A percentile compares a stretch with the other conserved stretches of the same genome.
These are phyloP conservation scores for Aspergillus pseudonomiae DNA, from an alignment of 2,329 filamentous ascomycete genomes.

Conservation along the genomic window DNA sequence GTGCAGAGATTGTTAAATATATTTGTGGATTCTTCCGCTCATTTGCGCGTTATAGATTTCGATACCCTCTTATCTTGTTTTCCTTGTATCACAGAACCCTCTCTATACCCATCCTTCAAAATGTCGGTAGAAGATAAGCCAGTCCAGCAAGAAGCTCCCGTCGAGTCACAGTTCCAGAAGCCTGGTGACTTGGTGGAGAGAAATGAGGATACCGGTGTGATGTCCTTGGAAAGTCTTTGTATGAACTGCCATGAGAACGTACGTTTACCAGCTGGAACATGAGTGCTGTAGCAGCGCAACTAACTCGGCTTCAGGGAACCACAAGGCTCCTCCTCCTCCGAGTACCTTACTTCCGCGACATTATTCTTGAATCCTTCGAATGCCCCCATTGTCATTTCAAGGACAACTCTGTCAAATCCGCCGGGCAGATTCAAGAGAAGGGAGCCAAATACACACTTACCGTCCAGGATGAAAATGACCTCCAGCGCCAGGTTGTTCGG, in stretches of 20 bases:
- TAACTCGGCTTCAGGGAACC: slow-evolving; percentile 62
- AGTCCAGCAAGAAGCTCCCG: slow-evolving; percentile 19
- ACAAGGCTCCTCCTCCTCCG: slow-evolving; percentile 86
- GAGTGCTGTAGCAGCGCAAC: not conserved
- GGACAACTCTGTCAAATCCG: slow-evolving; percentile 93
- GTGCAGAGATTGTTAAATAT: not conserved
- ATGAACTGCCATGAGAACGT: slow-evolving; percentile 86
- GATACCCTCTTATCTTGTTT: slow-evolving; percentile 9
- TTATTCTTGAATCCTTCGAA: slow-evolving; percentile 95
- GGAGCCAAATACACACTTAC: slow-evolving; percentile 83
- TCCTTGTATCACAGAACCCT: not conserved
- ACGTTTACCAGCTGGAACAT: slow-evolving; percentile 47
- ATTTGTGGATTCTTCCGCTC: not conserved
- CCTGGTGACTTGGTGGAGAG: slow-evolving; percentile 42
- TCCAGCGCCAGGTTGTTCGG: slow-evolving; percentile 87
- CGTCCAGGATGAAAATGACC: slow-evolving; percentile 71
- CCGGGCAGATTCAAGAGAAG: slow-evolving; percentile 87
- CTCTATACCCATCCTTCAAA: slow-evolving; percentile 10
- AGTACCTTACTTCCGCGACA: slow-evolving; percentile 96
- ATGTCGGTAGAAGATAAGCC: slow-evolving; percentile 33
- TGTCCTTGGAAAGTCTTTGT: slow-evolving; percentile 70
- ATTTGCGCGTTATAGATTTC: not conserved
- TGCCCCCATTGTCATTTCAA: slow-evolving; percentile 87
- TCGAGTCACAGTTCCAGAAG: slow-evolving; percentile 41
- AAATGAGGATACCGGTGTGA: slow-evolving; percentile 47